Evolutionary conservation across 2,329 filamentous ascomycete genomes (phyloP), one percentile per base, ranked within the genome.

Genomic region (Keithomyces neogunnii): DNA sequence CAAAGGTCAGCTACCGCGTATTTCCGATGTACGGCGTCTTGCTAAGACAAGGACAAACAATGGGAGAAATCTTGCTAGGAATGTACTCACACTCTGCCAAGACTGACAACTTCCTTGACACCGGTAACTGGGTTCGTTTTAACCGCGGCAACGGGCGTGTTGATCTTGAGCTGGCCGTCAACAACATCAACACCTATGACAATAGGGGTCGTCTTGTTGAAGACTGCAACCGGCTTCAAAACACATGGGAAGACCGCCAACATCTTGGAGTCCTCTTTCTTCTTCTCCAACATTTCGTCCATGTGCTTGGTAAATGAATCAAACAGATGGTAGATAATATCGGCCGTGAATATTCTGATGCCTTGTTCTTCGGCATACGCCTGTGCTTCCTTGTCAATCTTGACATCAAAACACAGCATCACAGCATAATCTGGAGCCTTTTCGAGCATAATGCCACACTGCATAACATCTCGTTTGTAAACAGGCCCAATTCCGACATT

Each of bases 401-500:
- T 97, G 72, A 99, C 93, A 68, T 99, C 95, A 78, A 99, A 99
- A 69, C 93, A 97, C 48, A 99, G 84, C 93, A 99, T 99, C 66
- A 97, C 89, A n/a, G 93, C 93, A 61, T 85, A 95, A 66, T 99
- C 91, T 59, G 89, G 89, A 13, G 85, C 81, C 74, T 96, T 97
- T 72, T 99, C 93, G 63, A 97, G 69, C 93, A 99, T 99, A 60
- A 89, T 87, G 64, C 89, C 91, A 75, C 89, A 80, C 83, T 85
- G 91, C 81, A 97, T 93, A 50, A 99, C 88, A 70, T 99, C 93
- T 63, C 93, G 89, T 77, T 96, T 96, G 81, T 88, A 97, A 39
- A 99, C 92, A 2, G 93, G 93, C 46, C 93, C 93, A 63, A 99
- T 97, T 53, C 89, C 92, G 56, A 99, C 95, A 68, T 96, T 96